Percentiles rank a stretch among this genome's conserved stretches.
phyloP scores from a whole-genome alignment of 164 flowering plant genomes.

The Aristolochia fimbriata region DNA sequence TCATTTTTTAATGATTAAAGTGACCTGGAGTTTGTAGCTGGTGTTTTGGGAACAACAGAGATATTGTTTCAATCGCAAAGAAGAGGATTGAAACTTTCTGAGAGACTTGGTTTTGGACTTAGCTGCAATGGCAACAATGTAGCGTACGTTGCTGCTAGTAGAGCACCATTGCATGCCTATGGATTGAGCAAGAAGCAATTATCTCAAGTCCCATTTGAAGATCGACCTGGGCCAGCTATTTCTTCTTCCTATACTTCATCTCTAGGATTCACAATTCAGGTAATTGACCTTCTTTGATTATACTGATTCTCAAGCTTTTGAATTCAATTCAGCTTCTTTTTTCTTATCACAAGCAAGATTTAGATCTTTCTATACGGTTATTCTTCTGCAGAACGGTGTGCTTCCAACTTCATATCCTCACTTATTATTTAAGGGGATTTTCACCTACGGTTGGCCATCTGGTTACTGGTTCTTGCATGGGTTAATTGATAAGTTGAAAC shows the following conservation, averaged over 20 bases:
- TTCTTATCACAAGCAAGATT: background rate
- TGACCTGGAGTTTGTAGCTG: constrained; percentile 22
- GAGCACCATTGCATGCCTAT: constrained; percentile 33
- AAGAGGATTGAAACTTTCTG: constrained; percentile 44
- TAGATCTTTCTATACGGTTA: background rate
- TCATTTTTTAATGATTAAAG: background rate
- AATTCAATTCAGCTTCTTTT: background rate
- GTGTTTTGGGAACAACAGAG: constrained; percentile 46
- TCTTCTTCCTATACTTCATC: constrained; percentile 45
- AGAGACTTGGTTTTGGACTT: constrained; percentile 40
- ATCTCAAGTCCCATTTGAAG: constrained; percentile 28
- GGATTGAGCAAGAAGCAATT: constrained; percentile 30
- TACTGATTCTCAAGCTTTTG: background rate
- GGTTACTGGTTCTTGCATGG: constrained; percentile 40
- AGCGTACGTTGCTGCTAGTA: constrained; percentile 41
- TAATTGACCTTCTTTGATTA: constrained; percentile 3
- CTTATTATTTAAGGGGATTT: constrained; percentile 43
- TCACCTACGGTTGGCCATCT: constrained; percentile 38
- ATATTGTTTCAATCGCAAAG: constrained; percentile 39
- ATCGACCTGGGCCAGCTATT: constrained; percentile 55
- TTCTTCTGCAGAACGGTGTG: constrained; percentile 34
- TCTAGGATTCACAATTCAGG: constrained; percentile 56
- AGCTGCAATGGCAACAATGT: constrained; percentile 49
- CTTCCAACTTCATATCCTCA: constrained; percentile 38
- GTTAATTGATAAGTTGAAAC: constrained; percentile 31